A percentile compares a stretch with the other conserved stretches of the same genome.
Evolutionary conservation across 2,329 filamentous ascomycete genomes (phyloP).

Genomic region (Fusarium falciforme): DNA sequence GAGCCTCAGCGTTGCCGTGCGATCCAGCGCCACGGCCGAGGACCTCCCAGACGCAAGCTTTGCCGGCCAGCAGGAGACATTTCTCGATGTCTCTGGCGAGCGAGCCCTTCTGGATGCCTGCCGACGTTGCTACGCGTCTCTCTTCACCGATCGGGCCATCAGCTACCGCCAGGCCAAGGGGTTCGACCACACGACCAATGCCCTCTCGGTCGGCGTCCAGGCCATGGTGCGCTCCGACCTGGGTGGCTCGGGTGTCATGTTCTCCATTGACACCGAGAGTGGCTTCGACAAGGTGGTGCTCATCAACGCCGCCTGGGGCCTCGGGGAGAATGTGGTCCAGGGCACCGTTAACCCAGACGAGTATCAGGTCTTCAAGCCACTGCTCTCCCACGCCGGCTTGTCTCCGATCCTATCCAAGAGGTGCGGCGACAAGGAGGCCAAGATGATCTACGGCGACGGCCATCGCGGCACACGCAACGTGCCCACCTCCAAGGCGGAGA

Average conservation of each 20-base stretch:
- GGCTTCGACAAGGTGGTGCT: conserved; percentile 54
- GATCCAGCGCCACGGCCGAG: conserved; percentile 53
- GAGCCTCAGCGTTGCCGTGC: conserved; percentile 50
- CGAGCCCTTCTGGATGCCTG: conserved; percentile 49
- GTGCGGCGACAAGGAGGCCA: conserved; percentile 48
- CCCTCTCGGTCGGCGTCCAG: conserved; percentile 46
- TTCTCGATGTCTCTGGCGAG: conserved; percentile 49
- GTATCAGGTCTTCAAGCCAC: conserved; percentile 53
- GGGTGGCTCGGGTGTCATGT: conserved; percentile 53
- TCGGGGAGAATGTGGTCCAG: conserved; percentile 53
- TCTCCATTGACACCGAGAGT: conserved; percentile 54
- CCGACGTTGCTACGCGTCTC: conserved; percentile 51
- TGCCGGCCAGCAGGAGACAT: conserved; percentile 53
- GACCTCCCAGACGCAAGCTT: conserved; percentile 54
- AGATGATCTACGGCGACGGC: conserved; percentile 50
- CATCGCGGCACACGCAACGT: conserved; percentile 48
- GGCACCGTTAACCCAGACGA: conserved; percentile 53
- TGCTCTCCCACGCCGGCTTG: conserved; percentile 40
- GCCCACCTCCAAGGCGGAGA: conserved; percentile 51
- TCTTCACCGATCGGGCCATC: conserved; percentile 53
- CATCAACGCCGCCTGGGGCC: conserved; percentile 51
- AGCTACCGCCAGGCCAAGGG: conserved; percentile 47
- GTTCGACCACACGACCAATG: conserved; percentile 44
- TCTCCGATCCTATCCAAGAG: conserved; percentile 51
- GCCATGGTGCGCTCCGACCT: conserved; percentile 49